Base-by-base conservation (phyloP, 768 basidiomycete species). In the Lactarius akahatsu region DNA sequence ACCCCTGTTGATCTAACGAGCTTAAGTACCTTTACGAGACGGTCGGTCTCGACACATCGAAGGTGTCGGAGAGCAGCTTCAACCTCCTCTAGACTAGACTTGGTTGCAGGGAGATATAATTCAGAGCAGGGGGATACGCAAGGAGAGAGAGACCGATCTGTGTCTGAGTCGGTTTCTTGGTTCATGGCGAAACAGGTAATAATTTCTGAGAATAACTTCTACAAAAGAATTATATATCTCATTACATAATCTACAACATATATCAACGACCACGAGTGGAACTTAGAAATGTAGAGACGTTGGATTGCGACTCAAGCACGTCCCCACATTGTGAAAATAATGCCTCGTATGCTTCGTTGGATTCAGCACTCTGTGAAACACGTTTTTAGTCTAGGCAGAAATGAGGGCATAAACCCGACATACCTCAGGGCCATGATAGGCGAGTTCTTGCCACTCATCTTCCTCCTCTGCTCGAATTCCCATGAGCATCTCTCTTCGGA, bases 391-490 rank as follows among this genome's bases (percentile, higher is more conserved):
- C n/a, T n/a, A 10, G 38, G 26, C 28, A 38, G 28, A 59, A 8
- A 56, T 57, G 2, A 9, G 67, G 55, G 59, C 26, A 47, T 16
- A 30, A 40, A 61, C 32, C 75, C n/a, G 15, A 38, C 84, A 63
- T 68, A 93, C 92, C 77, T 85, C 82, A 45, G 80, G 80, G 70
- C 86, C 86, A 71, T 79, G 86, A 74, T 87, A 92, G 58, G 86
- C 80, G 28, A 91, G 78, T 56, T 85, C 79, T 71, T 86, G 78
- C 92, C 92, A 94, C 61, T 76, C 77, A 72, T 92, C 92, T 61
- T 92, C 91, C 71, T 92, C 89, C 73, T 94, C 92, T 3, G 78
- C 78, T 34, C 90, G 83, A 45, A 92, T 86, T n/a, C 82, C 79
- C 57, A 83, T 81, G 28, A 94, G 75, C 83, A 94, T 91, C 70